Evolutionary conservation across 1,139 yeast species (phyloP).

Genomic region (Kurtzmaniella natalensis): DNA sequence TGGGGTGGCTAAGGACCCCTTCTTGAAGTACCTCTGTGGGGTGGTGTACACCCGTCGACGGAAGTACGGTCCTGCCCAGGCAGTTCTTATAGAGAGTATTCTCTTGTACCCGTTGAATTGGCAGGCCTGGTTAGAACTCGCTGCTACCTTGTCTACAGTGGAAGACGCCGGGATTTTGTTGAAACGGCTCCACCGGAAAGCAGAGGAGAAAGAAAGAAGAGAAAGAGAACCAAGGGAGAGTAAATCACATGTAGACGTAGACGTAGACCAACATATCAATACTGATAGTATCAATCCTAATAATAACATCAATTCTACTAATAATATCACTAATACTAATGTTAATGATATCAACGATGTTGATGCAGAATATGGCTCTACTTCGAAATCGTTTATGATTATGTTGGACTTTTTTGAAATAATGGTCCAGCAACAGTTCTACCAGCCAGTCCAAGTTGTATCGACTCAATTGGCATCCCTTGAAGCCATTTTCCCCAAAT

Average conservation of each 20-base stretch:
- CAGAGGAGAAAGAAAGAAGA: constrained; percentile 29
- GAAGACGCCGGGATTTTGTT: constrained; percentile 57
- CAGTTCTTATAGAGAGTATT: constrained; percentile 54
- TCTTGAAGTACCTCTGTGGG: constrained; percentile 67
- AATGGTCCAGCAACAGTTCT: constrained; percentile 74
- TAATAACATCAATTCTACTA: no score
- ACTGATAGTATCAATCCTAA: no score
- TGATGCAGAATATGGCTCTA: no score
- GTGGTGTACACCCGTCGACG: constrained; percentile 61
- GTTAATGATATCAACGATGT: no score
- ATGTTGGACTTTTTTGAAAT: constrained; percentile 71
- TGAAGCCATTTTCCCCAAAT: constrained; percentile 57
- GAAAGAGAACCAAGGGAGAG: no score
- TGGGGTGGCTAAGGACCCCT: constrained; percentile 49
- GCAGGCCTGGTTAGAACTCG: constrained; percentile 89
- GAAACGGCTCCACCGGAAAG: constrained; percentile 15
- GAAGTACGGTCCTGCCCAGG: constrained; percentile 55
- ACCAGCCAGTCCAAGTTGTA: constrained; percentile 57
- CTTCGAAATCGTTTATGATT: constrained; percentile 24
- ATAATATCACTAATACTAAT: background rate
- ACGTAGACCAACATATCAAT: background rate
- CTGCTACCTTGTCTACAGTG: constrained; percentile 57
- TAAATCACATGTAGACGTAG: background rate
- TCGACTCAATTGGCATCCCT: constrained; percentile 46
- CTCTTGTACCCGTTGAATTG: constrained; percentile 77